Evolutionary conservation across 2,329 filamentous ascomycete species (phyloP).

Genomic region (Stromatinia cepivora): DNA sequence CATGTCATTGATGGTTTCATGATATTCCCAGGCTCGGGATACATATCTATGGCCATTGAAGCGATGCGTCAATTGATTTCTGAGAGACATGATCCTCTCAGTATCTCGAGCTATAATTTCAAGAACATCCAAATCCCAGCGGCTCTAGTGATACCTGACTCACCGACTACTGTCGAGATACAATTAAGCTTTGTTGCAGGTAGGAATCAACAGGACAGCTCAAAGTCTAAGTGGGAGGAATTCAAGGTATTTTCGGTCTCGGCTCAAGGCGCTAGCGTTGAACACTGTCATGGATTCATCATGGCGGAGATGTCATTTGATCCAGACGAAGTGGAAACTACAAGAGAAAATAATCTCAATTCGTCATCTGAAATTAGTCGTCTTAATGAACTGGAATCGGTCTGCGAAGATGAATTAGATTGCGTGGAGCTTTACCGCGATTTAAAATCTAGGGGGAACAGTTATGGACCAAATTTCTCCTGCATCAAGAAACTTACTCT

Average conservation of each 20-base stretch:
- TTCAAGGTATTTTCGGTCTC: slow-evolving; percentile 11
- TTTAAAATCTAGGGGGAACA: neutral
- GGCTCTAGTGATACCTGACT: neutral
- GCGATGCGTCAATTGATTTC: slow-evolving; percentile 27
- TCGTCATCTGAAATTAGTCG: too few relatives aligned
- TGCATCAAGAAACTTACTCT: neutral
- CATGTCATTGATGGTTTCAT: slow-evolving; percentile 49
- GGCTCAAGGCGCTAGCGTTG: slow-evolving; percentile 38
- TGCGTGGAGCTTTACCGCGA: neutral
- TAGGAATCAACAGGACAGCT: slow-evolving; percentile 43
- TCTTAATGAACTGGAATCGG: neutral
- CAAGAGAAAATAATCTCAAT: too few relatives aligned
- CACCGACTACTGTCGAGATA: slow-evolving; percentile 49
- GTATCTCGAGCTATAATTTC: neutral
- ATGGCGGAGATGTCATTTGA: too few relatives aligned
- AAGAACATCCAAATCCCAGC: neutral
- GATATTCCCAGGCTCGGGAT: slow-evolving; percentile 39
- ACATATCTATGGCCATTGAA: slow-evolving; percentile 40
- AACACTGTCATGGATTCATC: slow-evolving; percentile 52
- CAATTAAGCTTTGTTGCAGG: slow-evolving; percentile 50
- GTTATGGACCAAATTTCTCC: slow-evolving; percentile 5
- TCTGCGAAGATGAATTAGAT: neutral
- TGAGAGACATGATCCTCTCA: neutral
- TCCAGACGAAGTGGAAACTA: too few relatives aligned
- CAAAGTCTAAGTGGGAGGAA: slow-evolving; percentile 8